Percentiles rank a stretch among this genome's conserved stretches.
Evolutionary conservation across 345 rosid genomes (phyloP).

Genomic region (Gossypium stocksii): DNA sequence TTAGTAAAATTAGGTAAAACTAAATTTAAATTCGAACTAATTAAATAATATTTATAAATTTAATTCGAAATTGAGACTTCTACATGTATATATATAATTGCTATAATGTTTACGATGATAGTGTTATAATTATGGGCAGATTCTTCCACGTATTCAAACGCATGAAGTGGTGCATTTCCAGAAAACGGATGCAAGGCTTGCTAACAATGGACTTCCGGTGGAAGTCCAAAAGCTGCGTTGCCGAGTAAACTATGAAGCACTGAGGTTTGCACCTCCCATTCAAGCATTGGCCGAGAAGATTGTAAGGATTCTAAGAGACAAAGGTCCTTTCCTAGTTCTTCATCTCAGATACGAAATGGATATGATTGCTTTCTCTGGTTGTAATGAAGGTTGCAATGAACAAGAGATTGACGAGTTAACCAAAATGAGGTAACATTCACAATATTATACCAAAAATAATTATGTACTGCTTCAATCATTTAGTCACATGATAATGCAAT

Average conservation of each 20-base stretch:
- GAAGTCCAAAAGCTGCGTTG: conserved; percentile 47
- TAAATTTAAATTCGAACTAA: too few species aligned
- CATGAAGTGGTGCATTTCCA: conserved; percentile 37
- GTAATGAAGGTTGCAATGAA: conserved; percentile 42
- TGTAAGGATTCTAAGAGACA: conserved; percentile 34
- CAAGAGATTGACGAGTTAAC: conserved; percentile 39
- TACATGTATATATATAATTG: too few species aligned
- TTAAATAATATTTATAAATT: too few species aligned
- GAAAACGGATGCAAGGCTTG: conserved; percentile 45
- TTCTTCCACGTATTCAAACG: conserved; percentile 37
- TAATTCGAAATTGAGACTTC: too few species aligned
- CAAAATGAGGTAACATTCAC: conserved; percentile 34
- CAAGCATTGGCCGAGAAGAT: conserved; percentile 41
- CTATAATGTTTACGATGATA: too few species aligned
- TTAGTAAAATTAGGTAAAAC: too few species aligned
- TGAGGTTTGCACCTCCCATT: conserved; percentile 38
- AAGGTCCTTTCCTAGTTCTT: conserved; percentile 48
- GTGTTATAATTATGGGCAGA: conserved; percentile 23
- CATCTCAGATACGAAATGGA: conserved; percentile 63
- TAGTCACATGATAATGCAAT: too few species aligned
- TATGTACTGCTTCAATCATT: too few species aligned
- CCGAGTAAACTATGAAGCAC: conserved; percentile 38
- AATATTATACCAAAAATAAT: too few species aligned
- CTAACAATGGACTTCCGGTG: conserved; percentile 36
- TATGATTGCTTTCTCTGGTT: conserved; percentile 56